Percentiles rank a stretch among this genome's conserved stretches.
phyloP scores from a whole-genome alignment of 345 rosid species.

The Litchi chinensis region DNA sequence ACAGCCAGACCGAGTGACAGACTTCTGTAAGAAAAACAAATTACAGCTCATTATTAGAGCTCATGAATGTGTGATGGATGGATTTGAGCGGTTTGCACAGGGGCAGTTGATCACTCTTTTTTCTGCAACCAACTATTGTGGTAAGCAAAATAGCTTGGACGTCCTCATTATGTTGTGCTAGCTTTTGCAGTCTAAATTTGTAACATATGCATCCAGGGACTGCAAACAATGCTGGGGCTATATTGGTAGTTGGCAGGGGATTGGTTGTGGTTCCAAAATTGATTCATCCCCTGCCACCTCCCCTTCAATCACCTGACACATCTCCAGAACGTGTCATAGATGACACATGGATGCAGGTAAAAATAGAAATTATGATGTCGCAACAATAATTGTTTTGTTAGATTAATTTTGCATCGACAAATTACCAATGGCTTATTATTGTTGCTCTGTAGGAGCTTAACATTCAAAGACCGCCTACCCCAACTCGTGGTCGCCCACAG shows the following conservation, averaged over 20 bases:
- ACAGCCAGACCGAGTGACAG: conserved; percentile 97
- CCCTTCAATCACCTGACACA: conserved; percentile 84
- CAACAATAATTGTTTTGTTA: neutral
- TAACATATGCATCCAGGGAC: conserved; percentile 57
- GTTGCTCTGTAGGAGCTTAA: conserved; percentile 72
- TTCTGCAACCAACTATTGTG: conserved; percentile 98
- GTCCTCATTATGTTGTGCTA: neutral
- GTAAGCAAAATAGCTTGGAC: conserved; percentile 41
- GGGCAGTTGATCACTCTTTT: conserved; percentile 97
- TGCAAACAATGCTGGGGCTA: conserved; percentile 99
- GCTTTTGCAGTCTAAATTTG: conserved; percentile 21
- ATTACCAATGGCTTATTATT: neutral
- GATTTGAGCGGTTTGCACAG: conserved; percentile 98
- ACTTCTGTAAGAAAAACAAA: conserved; percentile 95
- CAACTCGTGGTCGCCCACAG: conserved; percentile 97
- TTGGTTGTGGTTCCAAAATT: conserved; percentile 94
- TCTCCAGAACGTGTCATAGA: conserved; percentile 81
- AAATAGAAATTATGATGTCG: neutral
- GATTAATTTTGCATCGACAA: neutral
- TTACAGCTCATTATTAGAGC: conserved; percentile 93
- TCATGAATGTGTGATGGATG: conserved; percentile 99
- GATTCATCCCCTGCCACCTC: conserved; percentile 98
- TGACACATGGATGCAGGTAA: conserved; percentile 98
- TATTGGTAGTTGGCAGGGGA: conserved; percentile 94
- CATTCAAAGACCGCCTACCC: conserved; percentile 99